Base-by-base conservation (phyloP, 2,329 filamentous ascomycete species). In the Paracamarosporium sp. region DNA sequence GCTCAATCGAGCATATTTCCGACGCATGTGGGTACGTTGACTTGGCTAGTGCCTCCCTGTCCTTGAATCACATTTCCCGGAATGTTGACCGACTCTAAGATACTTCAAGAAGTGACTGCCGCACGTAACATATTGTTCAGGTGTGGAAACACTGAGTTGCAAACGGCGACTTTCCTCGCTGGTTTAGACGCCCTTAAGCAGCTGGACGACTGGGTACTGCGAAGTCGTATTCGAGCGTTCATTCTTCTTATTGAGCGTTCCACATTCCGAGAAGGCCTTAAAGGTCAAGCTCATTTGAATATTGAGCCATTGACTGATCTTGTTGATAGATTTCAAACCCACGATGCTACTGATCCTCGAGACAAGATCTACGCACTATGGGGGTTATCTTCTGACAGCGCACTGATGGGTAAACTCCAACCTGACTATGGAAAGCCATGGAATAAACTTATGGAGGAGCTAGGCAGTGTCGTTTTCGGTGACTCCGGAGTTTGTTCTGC, bases 61-160 rank as follows among this genome's bases (percentile, higher is more conserved):
- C n/a, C n/a, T n/a, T 12, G 35, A 38, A 7, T 12, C 6, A 38
- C 9, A 27, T 15, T 28, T 24, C 22, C 20, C 17, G 11, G 44
- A 24, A 53, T 25, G 45, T 13, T 52, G 15, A 53, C 41, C 9
- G 38, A 12, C 4, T 9, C 2, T 3, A 22, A 57, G 55, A 38
- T 61, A 27, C 33, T 61, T 28, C 58, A 57, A 50, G 58, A 61
- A 48, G 57, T 60, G 22, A 50, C 57, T 36, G 57, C 57, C 1
- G 57, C 57, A 17, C 57, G 53, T 24, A 45, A 35, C 31, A 38
- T 60, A 22, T n/a, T 56, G 12, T 43, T 60, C 28, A 53, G 20
- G 50, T 60, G 54, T 30, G 57, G 54, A 15, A 7, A 30, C 4
- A 11, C 45, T 24, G 54, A 55, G 17, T 27, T 57, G 13, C 48